Conservation (phyloP, 2,329 filamentous ascomycete species). For the Trichoderma sp. region DNA sequence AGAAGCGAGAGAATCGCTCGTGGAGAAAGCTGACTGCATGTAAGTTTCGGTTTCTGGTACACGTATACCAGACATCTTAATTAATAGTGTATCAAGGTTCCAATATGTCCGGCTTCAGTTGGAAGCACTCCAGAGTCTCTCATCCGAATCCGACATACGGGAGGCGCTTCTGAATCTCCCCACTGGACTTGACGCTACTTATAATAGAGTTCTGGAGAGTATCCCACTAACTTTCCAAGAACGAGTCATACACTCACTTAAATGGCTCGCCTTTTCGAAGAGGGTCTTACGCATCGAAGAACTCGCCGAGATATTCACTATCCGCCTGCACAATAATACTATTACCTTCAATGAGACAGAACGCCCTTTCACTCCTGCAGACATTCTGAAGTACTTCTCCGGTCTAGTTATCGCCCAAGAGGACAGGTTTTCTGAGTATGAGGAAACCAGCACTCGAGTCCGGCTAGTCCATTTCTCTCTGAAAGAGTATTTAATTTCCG, state of each 20-base stretch:
- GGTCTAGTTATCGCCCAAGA: neutral
- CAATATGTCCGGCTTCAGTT: neutral
- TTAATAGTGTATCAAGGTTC: neutral
- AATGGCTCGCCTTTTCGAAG: neutral
- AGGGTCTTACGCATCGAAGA: rapidly evolving
- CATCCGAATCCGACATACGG: rapidly evolving
- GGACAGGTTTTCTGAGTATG: too few species aligned
- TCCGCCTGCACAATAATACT: neutral
- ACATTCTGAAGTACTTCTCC: neutral
- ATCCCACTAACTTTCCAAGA: neutral
- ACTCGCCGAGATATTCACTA: neutral
- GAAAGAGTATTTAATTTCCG: neutral
- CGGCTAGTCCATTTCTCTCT: neutral
- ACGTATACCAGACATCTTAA: rapidly evolving
- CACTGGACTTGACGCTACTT: neutral
- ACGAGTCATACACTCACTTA: neutral
- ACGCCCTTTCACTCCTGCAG: neutral
- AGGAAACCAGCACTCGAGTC: neutral
- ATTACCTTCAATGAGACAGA: neutral
- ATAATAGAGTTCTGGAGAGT: neutral
- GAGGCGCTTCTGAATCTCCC: neutral
- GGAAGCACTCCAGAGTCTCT: neutral
- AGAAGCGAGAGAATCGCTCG: neutral
- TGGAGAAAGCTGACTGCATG: neutral
- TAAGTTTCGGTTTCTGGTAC: neutral